These are phyloP conservation scores for Nemania abortiva DNA, from an alignment of 2,329 filamentous ascomycete genomes.

Conservation along the genomic window DNA sequence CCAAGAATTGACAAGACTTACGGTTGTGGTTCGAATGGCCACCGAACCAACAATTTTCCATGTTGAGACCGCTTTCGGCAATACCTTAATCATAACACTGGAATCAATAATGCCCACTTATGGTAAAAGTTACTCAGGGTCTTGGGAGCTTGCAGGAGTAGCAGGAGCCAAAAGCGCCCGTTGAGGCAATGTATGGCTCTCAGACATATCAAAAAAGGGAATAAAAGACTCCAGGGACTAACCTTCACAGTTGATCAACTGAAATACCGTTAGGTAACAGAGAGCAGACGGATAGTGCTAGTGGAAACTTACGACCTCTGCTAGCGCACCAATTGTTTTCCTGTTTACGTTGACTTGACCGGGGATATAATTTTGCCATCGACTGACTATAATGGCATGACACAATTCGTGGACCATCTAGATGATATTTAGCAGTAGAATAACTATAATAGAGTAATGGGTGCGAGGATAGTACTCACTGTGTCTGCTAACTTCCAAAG, in stretches of 20 bases:
- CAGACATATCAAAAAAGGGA: too few relatives aligned
- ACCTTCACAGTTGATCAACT: conserved; percentile 22
- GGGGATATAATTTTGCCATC: background rate
- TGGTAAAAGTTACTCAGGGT: too few relatives aligned
- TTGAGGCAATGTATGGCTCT: too few relatives aligned
- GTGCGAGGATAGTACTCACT: conserved; percentile 2
- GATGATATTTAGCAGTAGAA: background rate
- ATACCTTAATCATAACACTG: too few relatives aligned
- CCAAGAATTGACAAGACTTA: background rate
- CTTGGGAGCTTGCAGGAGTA: too few relatives aligned
- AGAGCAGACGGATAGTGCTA: background rate
- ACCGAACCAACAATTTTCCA: conserved; percentile 7
- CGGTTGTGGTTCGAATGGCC: background rate
- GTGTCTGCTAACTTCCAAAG: conserved; percentile 7
- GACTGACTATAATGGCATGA: conserved; percentile 10
- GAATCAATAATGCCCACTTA: too few relatives aligned
- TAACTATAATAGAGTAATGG: background rate
- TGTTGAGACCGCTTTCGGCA: conserved; percentile 11
- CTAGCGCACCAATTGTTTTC: background rate
- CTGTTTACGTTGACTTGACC: too few relatives aligned
- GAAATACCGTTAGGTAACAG: background rate
- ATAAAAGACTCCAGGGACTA: too few relatives aligned
- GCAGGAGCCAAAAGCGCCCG: too few relatives aligned
- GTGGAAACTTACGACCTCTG: conserved; percentile 15
- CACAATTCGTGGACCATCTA: conserved; percentile 29